phyloP scores from a whole-genome alignment of 23 red algal genomes.

The Pyropia yezoensis region DNA sequence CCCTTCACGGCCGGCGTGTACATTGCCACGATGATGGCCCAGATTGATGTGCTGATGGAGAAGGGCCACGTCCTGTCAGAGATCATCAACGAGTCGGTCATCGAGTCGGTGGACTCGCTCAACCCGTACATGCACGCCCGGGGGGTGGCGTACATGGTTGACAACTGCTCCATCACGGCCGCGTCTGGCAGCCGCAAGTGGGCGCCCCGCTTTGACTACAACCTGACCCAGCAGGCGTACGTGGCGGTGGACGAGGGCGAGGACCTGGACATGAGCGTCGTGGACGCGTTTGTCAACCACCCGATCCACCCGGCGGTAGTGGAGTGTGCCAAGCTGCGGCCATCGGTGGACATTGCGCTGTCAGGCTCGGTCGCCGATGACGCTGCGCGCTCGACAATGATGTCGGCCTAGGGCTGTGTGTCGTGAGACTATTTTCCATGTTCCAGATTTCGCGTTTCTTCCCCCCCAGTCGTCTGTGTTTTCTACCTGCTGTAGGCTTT shows the following conservation, averaged over 20 bases:
- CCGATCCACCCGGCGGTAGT: conserved; percentile 80
- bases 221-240: conserved; percentile 82
- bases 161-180: conserved; percentile 94
- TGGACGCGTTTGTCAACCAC: conserved; percentile 83
- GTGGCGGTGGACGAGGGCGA: conserved; percentile 65
- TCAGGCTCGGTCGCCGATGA: conserved; percentile 62
- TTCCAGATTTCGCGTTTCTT: background rate
- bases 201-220: conserved; percentile 98
- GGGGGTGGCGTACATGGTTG: conserved; percentile 97
- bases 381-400: conserved; percentile 54
- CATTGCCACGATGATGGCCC: conserved; percentile 97
- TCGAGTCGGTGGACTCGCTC: conserved; percentile 91
- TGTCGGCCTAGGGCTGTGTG: conserved; percentile 4
- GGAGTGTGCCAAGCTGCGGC: conserved; percentile 91
- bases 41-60: conserved; percentile 96
- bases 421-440: conserved; percentile 1
- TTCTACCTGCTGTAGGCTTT: too few relatives aligned
- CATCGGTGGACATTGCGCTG: conserved; percentile 87
- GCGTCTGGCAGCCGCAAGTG: conserved; percentile 81
- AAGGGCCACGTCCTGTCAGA: conserved; percentile 87
- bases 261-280: conserved; percentile 35
- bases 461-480: too few relatives aligned
- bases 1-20: conserved; percentile 95
- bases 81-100: conserved; percentile 99
- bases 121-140: conserved; percentile 98